These are phyloP conservation scores for Dendrobium catenatum DNA, from an alignment of 106 monocot genomes.

Conservation along the genomic window DNA sequence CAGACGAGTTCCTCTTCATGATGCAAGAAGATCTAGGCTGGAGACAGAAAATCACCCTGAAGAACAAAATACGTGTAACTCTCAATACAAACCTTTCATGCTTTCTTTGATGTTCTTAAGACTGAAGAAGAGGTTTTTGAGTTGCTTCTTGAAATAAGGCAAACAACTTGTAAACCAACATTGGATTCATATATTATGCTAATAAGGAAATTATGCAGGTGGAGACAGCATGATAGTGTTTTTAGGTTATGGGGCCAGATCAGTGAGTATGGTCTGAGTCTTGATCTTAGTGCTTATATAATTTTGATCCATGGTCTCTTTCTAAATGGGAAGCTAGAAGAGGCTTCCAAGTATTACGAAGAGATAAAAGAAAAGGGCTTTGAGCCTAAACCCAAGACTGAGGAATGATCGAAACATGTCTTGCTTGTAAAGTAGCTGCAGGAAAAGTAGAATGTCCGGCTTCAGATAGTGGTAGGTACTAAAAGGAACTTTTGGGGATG, in stretches of 20 bases:
- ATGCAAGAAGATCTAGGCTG: too few relatives aligned
- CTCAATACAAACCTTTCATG: conserved; percentile 73
- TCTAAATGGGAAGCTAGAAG: conserved; percentile 73
- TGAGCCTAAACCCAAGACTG: conserved; percentile 67
- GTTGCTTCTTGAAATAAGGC: conserved; percentile 50
- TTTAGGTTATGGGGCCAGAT: conserved; percentile 69
- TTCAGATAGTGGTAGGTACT: not conserved
- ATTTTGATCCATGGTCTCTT: conserved; percentile 85
- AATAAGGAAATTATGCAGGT: conserved; percentile 79
- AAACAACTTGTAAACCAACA: conserved; percentile 32
- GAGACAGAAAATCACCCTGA: too few relatives aligned
- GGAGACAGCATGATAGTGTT: conserved; percentile 68
- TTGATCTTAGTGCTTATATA: conserved; percentile 77
- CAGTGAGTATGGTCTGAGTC: conserved; percentile 39
- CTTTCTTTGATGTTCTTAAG: conserved; percentile 49
- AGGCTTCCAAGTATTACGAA: conserved; percentile 66
- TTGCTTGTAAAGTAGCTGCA: conserved; percentile 43
- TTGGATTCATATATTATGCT: conserved; percentile 82
- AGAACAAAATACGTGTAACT: conserved; percentile 24
- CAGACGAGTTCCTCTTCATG: too few relatives aligned
- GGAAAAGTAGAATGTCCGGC: not conserved
- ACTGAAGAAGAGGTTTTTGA: conserved; percentile 64
- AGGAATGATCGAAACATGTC: conserved; percentile 86
- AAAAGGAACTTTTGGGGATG: not conserved
- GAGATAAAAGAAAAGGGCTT: conserved; percentile 83